phyloP scores from a whole-genome alignment of 306 rosid genomes.

The Pterocarpus macrocarpus region DNA sequence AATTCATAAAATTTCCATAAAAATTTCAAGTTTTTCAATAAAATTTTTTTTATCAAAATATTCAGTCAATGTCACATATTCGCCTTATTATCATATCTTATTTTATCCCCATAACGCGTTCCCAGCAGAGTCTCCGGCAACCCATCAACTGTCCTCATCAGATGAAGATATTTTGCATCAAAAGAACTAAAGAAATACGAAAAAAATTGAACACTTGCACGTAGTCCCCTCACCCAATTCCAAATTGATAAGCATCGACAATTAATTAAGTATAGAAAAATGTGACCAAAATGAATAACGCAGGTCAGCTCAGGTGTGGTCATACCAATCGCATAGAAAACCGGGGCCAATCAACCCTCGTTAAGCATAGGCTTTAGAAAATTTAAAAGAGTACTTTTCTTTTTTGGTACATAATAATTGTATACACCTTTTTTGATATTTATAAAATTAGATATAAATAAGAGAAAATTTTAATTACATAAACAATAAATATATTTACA shows the following conservation, averaged over 20 bases:
- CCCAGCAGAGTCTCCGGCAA: conserved; percentile 39
- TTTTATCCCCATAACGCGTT: conserved; percentile 4
- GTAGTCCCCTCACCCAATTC: not conserved
- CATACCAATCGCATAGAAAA: conserved; percentile 33
- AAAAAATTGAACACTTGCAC: not conserved
- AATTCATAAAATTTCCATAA: no score
- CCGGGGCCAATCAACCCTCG: conserved; percentile 22
- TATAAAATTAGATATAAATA: no score
- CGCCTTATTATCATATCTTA: not conserved
- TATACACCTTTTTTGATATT: no score
- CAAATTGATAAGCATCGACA: not conserved
- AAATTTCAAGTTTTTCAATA: no score
- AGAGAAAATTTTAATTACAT: no score
- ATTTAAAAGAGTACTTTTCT: not conserved
- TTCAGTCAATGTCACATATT: no score
- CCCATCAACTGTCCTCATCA: conserved; percentile 45
- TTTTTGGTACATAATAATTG: no score
- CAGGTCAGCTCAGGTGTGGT: conserved; percentile 6
- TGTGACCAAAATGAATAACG: not conserved
- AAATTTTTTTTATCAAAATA: no score
- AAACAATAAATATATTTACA: no score
- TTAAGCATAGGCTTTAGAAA: not conserved
- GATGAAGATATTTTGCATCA: conserved; percentile 45
- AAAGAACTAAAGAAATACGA: not conserved
- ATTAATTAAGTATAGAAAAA: not conserved